Evolutionary conservation across 305 asterid genomes (phyloP), one percentile per base, ranked within the genome.

Genomic region (Euphrasia arctica): DNA sequence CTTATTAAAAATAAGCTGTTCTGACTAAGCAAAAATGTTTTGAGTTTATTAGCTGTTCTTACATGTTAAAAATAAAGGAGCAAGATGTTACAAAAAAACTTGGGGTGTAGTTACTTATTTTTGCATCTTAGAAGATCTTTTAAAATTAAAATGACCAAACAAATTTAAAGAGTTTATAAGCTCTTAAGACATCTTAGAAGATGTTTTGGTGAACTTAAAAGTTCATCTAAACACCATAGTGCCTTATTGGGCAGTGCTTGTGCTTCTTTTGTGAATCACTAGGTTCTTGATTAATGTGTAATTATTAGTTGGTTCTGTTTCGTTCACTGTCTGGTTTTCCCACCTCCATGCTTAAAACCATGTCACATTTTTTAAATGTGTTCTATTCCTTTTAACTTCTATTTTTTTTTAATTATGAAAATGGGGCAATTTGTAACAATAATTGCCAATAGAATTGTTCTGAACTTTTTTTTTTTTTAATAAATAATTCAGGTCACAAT

Each of bases 401-500:
- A 32, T 0, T 63, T 29, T 39, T 8, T 39, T 39, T 39, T 8
- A 39, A 2, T 8, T 8, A 5, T 31, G 58, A 25, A 28, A 51
- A 52, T 52, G 54, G 15, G 15, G 9, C 10, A 28, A 22, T 60
- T 48, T 28, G 0, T 10, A 10, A 5, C 52, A 32, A 9, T 65
- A 5, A 28, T 51, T 49, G n/a, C 18, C 6, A 3, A 14, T 48
- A 14, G 25, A 39, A 63, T 12, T 29, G 34, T 10, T 67, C 9
- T 59, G 70, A 47, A 51, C 59, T 4, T 45, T 27, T 48, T 71
- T 56, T 71, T 51, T 48, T 71, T 56, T 71, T 51, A 61, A 86
- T 43, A 1, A 7, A 7, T 0, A 39, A 39, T 1, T 60, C 5
- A 88, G 96, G 95, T 67, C 96, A 88, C 79, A 86, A 86, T 78